These are phyloP conservation scores for Barnettozyma vustinii DNA, from an alignment of 805 yeast species.

Conservation along the genomic window DNA sequence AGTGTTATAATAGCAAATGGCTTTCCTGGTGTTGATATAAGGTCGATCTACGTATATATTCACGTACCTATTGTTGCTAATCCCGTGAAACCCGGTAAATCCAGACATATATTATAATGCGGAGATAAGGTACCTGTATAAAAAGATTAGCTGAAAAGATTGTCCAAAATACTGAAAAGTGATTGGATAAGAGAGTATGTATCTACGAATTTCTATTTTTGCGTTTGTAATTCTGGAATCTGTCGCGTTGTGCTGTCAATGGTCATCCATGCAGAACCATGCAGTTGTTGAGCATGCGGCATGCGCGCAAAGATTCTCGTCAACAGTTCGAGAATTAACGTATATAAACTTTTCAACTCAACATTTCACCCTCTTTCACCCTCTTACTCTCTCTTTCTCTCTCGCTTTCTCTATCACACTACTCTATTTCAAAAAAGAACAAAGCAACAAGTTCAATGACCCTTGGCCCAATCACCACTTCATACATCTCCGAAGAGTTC, in stretches of 20 bases:
- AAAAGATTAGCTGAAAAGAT: too few species aligned
- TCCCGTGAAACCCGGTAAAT: too few species aligned
- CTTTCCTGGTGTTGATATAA: too few species aligned
- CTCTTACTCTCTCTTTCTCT: neutral
- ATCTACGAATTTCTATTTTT: too few species aligned
- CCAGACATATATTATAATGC: too few species aligned
- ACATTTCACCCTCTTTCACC: neutral
- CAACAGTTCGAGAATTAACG: neutral
- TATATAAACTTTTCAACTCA: neutral
- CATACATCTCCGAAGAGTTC: constrained; percentile 22
- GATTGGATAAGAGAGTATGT: too few species aligned
- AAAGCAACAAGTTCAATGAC: neutral
- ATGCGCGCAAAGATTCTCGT: neutral
- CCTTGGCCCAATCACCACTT: constrained; percentile 4
- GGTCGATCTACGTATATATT: too few species aligned
- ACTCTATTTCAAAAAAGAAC: too few species aligned
- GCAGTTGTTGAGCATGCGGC: neutral
- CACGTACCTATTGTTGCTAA: too few species aligned
- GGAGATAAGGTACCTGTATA: too few species aligned
- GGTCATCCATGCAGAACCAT: neutral
- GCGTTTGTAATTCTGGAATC: neutral
- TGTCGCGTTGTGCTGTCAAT: neutral
- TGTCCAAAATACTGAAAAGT: too few species aligned
- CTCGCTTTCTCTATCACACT: neutral
- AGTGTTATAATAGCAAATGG: too few species aligned